phyloP scores from a whole-genome alignment of 495 filamentous ascomycete species.

The Chaetomium tenue region DNA sequence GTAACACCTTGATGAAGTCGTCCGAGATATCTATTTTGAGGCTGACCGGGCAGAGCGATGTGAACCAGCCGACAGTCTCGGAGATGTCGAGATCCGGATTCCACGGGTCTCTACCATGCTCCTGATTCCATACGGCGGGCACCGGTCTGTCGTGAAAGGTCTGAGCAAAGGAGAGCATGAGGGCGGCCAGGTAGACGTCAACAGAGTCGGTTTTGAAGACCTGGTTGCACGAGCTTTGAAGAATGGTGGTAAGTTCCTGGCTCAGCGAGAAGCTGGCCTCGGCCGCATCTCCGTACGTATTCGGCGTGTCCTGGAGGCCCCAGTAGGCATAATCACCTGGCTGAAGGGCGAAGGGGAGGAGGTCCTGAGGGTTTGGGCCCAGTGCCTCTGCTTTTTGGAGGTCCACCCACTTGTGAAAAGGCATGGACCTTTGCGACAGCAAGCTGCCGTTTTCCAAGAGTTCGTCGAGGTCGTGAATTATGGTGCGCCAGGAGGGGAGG shows the following conservation, averaged over 20 bases:
- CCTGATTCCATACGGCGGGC: slow-evolving; percentile 56
- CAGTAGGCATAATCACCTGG: slow-evolving; percentile 46
- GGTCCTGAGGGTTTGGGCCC: slow-evolving; percentile 24
- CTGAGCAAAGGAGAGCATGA: slow-evolving; percentile 50
- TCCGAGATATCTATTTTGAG: slow-evolving; percentile 37
- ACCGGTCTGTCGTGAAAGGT: slow-evolving; percentile 52
- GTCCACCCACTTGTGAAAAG: slow-evolving; percentile 64
- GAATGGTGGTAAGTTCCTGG: slow-evolving; percentile 42
- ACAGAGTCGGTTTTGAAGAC: slow-evolving; percentile 47
- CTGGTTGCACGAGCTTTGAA: slow-evolving; percentile 46
- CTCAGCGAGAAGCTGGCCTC: slow-evolving; percentile 45
- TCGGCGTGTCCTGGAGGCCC: slow-evolving; percentile 45
- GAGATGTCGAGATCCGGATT: slow-evolving; percentile 43
- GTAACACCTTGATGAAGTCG: slow-evolving; percentile 44
- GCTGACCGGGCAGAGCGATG: slow-evolving; percentile 43
- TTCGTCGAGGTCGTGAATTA: slow-evolving; percentile 66
- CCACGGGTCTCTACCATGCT: slow-evolving; percentile 43
- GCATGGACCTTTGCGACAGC: slow-evolving; percentile 45
- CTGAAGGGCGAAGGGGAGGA: slow-evolving; percentile 36
- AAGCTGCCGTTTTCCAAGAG: slow-evolving; percentile 52
- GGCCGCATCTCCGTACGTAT: slow-evolving; percentile 47
- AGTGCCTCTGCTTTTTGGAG: slow-evolving; percentile 40
- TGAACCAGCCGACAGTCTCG: slow-evolving; percentile 53
- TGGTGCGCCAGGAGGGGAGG: slow-evolving; percentile 67
- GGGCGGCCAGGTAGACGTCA: slow-evolving; percentile 50